Conservation (phyloP, 2,329 filamentous ascomycete genomes). For the Raffaelea albimanens region DNA sequence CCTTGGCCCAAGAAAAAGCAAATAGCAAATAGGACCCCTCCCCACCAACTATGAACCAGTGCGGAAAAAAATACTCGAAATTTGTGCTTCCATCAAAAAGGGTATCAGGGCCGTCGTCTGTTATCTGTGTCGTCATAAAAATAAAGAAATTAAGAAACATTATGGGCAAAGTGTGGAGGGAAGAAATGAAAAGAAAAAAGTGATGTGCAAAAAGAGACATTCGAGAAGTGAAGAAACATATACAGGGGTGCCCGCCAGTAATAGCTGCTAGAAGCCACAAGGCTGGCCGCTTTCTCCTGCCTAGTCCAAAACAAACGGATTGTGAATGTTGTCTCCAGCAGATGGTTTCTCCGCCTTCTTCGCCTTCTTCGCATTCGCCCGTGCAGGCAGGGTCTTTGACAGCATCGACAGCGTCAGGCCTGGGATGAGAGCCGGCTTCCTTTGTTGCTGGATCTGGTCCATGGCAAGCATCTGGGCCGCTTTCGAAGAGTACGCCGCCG, state of each 20-base stretch:
- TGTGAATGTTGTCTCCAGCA: conserved; percentile 1
- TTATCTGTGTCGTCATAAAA: background rate
- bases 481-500: no score
- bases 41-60: background rate
- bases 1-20: no score
- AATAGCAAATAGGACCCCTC: no score
- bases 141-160: background rate
- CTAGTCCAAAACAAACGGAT: conserved; percentile 10
- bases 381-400: no score
- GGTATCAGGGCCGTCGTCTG: background rate
- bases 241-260: no score
- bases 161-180: background rate
- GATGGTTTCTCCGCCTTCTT: no score
- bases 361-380: no score
- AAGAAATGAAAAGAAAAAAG: background rate
- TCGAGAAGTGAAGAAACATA: background rate
- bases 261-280: background rate
- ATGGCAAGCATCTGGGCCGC: no score
- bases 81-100: background rate
- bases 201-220: background rate
- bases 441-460: no score
- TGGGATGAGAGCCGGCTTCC: no score
- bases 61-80: background rate
- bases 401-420: no score
- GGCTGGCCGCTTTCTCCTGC: background rate